These are phyloP conservation scores for Eleusine indica DNA, from an alignment of 176 grass and related monocot genomes.

Conservation along the genomic window DNA sequence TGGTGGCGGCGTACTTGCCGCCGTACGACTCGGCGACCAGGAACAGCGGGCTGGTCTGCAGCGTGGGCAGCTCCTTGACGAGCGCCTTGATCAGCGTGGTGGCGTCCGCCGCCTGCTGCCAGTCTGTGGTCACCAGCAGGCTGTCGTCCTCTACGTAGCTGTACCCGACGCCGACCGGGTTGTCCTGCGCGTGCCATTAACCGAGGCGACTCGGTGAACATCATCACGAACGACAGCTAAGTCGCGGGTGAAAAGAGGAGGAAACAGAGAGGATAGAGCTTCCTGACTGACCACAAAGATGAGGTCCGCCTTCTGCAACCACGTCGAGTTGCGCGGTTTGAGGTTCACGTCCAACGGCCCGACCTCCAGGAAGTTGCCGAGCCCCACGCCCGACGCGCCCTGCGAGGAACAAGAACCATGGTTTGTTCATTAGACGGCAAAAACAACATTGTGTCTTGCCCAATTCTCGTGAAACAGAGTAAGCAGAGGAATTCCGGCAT, in stretches of 20 bases:
- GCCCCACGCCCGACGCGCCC: background rate
- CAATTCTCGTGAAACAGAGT: background rate
- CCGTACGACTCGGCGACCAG: constrained; percentile 82
- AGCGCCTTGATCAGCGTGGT: constrained; percentile 60
- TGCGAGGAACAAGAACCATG: background rate
- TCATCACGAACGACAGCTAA: no score
- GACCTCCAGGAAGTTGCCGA: background rate
- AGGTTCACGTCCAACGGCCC: background rate
- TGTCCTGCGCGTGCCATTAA: constrained; percentile 50
- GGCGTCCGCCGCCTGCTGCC: constrained; percentile 55
- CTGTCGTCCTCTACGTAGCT: constrained; percentile 77
- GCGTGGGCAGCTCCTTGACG: constrained; percentile 26
- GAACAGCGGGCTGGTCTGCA: constrained; percentile 70
- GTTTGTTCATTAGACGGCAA: background rate
- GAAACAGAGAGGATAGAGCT: background rate
- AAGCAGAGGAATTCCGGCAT: background rate
- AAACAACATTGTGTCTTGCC: no score
- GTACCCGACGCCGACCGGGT: constrained; percentile 83
- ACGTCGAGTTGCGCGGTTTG: background rate
- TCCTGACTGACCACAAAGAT: constrained; percentile 67
- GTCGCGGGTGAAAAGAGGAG: no score
- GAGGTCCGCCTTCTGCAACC: constrained; percentile 43
- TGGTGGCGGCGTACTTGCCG: constrained; percentile 73
- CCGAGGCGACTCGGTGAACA: background rate
- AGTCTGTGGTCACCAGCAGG: constrained; percentile 64